These are phyloP conservation scores for Ceratocystis destructans DNA, from an alignment of 2,329 filamentous ascomycete genomes.

Conservation along the genomic window DNA sequence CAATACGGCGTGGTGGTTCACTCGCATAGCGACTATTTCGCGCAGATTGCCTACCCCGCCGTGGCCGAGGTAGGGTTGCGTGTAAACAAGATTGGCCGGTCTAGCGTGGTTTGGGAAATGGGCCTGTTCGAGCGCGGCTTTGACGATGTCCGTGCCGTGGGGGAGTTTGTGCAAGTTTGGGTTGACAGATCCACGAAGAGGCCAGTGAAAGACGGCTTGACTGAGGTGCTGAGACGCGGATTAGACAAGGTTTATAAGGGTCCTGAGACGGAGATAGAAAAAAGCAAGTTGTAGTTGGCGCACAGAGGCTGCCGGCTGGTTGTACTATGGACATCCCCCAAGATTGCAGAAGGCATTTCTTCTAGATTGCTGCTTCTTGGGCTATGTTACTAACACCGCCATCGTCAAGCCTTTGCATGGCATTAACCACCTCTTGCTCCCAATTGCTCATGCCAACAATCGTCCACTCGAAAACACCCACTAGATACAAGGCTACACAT, in stretches of 20 bases:
- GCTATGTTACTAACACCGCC: constrained; percentile 1
- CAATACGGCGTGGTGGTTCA: constrained; percentile 78
- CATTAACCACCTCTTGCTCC: constrained; percentile 57
- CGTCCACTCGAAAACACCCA: constrained; percentile 63
- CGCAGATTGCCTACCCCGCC: constrained; percentile 66
- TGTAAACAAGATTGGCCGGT: constrained; percentile 70
- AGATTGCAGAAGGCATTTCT: not conserved
- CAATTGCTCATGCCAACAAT: constrained; percentile 68
- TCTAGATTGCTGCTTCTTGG: not conserved
- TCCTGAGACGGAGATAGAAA: constrained; percentile 15
- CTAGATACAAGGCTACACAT: constrained; percentile 66
- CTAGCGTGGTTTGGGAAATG: constrained; percentile 81
- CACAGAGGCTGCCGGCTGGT: not conserved
- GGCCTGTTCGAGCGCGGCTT: constrained; percentile 67
- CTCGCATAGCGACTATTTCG: constrained; percentile 74
- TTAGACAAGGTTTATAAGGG: constrained; percentile 39
- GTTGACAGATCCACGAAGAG: constrained; percentile 60
- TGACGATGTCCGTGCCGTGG: constrained; percentile 66
- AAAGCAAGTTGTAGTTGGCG: not conserved
- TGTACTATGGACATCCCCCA: not conserved
- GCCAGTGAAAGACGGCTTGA: constrained; percentile 51
- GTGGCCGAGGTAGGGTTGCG: constrained; percentile 68
- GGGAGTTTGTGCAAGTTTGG: constrained; percentile 78
- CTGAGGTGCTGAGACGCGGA: constrained; percentile 40
- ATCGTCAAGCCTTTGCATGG: constrained; percentile 54